Evolutionary conservation across 306 rosid species (phyloP).

Genomic region (Fragaria nilgerrensis): DNA sequence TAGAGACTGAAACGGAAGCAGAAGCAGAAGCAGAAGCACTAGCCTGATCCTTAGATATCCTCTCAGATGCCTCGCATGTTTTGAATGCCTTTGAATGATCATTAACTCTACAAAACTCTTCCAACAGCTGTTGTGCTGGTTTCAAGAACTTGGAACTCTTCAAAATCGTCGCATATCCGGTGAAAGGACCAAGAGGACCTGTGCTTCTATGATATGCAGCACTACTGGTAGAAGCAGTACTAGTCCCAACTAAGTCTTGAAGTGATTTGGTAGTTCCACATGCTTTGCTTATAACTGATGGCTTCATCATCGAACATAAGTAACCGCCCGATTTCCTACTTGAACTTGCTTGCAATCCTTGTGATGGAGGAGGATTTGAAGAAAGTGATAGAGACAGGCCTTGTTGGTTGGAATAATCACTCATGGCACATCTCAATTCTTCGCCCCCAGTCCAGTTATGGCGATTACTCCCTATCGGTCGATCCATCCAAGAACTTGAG

Average conservation of each 20-base stretch:
- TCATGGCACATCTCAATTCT: constrained; percentile 24
- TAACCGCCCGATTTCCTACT: constrained; percentile 12
- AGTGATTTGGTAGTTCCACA: constrained; percentile 42
- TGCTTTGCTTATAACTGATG: constrained; percentile 45
- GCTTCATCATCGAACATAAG: constrained; percentile 33
- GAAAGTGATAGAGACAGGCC: constrained; percentile 81
- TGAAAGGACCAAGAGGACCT: constrained; percentile 96
- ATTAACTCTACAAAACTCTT: constrained; percentile 44
- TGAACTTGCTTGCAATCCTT: constrained; percentile 29
- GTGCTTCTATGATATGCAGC: constrained; percentile 39
- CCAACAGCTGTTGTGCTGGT: constrained; percentile 67
- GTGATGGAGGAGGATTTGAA: constrained; percentile 53
- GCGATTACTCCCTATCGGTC: constrained; percentile 22
- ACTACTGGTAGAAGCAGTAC: constrained; percentile 28
- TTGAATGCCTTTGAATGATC: constrained; percentile 24
- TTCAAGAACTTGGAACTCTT: constrained; percentile 77
- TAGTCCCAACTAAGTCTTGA: constrained; percentile 50
- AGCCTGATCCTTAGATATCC: constrained; percentile 39
- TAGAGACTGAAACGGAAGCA: constrained; percentile 21
- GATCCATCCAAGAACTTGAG: constrained; percentile 41
- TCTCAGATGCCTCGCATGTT: constrained; percentile 36
- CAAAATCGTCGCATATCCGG: constrained; percentile 86
- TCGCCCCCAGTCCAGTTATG: constrained; percentile 23
- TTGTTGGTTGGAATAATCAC: constrained; percentile 61
- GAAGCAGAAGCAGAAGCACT: constrained; percentile 39